phyloP scores from a whole-genome alignment of 768 basidiomycete genomes.

The Mycena capillaripes region DNA sequence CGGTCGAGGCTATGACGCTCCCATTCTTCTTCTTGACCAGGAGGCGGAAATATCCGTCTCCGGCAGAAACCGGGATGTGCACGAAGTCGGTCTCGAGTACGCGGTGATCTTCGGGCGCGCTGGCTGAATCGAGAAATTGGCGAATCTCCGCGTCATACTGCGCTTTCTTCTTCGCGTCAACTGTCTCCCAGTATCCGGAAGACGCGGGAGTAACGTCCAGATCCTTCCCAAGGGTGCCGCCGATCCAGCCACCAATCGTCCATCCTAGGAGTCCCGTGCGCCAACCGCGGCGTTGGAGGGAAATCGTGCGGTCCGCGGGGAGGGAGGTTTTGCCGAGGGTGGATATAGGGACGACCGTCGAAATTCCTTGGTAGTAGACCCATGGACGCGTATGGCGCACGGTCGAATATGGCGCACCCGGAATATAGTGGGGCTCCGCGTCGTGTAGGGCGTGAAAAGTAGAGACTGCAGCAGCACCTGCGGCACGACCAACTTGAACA shows the following conservation, averaged over 20 bases:
- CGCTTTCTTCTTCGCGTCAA: constrained; percentile 36
- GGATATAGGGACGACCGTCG: constrained; percentile 54
- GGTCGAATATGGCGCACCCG: constrained; percentile 58
- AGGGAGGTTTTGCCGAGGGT: constrained; percentile 24
- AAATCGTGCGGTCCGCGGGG: constrained; percentile 38
- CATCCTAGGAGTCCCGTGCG: constrained; percentile 14
- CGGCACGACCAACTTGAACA: constrained; percentile 29
- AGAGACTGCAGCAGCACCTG: constrained; percentile 47
- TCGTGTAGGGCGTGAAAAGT: constrained; percentile 58
- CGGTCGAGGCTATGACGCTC: constrained; percentile 46
- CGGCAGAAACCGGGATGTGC: constrained; percentile 52
- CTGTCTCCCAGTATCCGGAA: constrained; percentile 52
- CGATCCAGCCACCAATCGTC: constrained; percentile 23
- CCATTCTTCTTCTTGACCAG: constrained; percentile 54
- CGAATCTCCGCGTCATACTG: constrained; percentile 47
- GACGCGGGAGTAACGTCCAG: constrained; percentile 59
- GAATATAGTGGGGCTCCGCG: constrained; percentile 55
- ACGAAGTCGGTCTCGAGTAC: constrained; percentile 49
- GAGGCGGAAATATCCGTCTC: constrained; percentile 49
- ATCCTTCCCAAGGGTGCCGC: constrained; percentile 51
- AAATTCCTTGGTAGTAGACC: constrained; percentile 53
- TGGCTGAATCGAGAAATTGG: constrained; percentile 48
- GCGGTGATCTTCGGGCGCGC: constrained; percentile 46
- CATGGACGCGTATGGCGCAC: constrained; percentile 59
- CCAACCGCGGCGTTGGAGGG: constrained; percentile 54